Evolutionary conservation across 2,329 filamentous ascomycete species (phyloP).

Genomic region (Cordyceps cateniannulata): DNA sequence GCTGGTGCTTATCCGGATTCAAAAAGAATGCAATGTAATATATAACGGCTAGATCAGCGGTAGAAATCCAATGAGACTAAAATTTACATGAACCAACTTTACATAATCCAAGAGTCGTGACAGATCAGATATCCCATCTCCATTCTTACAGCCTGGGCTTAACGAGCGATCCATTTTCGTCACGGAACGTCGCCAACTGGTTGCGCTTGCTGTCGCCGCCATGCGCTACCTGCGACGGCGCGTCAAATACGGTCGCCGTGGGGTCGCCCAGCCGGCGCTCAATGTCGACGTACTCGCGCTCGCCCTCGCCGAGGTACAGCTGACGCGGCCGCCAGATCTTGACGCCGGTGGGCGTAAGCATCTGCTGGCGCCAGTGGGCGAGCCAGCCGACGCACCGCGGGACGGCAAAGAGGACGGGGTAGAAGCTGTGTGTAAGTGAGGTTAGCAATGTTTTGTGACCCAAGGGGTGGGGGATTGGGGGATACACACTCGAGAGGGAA

Average conservation of each 20-base stretch:
- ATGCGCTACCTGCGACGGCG: constrained; percentile 30
- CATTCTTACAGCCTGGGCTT: constrained; percentile 19
- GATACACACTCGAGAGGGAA: constrained; percentile 39
- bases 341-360: constrained; percentile 38
- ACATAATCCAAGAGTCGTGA: not conserved
- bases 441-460: not conserved
- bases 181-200: constrained; percentile 32
- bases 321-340: constrained; percentile 47
- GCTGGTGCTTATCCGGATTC: not conserved
- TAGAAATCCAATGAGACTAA: not conserved
- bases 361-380: constrained; percentile 46
- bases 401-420: constrained; percentile 45
- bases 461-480: not conserved
- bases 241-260: constrained; percentile 26
- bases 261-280: constrained; percentile 27
- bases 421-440: constrained; percentile 28
- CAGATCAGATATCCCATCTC: too few relatives aligned
- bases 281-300: constrained; percentile 37
- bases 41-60: not conserved
- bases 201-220: constrained; percentile 38
- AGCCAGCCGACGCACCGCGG: constrained; percentile 45
- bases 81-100: not conserved
- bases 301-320: constrained; percentile 38
- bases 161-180: constrained; percentile 28
- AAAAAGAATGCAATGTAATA: too few relatives aligned